These are phyloP conservation scores for Spiraea crenata DNA, from an alignment of 331 rosid species.

Conservation along the genomic window DNA sequence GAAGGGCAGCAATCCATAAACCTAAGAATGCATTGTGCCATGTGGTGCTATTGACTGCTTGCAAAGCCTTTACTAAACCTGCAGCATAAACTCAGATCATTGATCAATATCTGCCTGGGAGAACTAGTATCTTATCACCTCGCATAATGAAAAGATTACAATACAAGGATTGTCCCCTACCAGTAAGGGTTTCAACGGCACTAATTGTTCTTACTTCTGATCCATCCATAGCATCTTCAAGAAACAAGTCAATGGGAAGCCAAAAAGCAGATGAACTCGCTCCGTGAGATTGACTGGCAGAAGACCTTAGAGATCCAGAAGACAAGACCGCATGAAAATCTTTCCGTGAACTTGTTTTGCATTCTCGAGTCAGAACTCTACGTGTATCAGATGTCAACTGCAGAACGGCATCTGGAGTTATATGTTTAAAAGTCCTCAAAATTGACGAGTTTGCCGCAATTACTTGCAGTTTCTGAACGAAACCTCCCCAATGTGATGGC, in stretches of 20 bases:
- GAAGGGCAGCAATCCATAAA: constrained; percentile 84
- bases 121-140: constrained; percentile 12
- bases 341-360: constrained; percentile 49
- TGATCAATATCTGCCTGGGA: constrained; percentile 23
- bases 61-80: constrained; percentile 82
- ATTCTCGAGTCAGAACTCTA: constrained; percentile 42
- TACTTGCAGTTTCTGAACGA: constrained; percentile 48
- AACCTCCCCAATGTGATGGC: constrained; percentile 70
- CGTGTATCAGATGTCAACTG: constrained; percentile 47
- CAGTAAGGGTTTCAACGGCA: constrained; percentile 67
- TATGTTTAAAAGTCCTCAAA: constrained; percentile 55
- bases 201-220: constrained; percentile 58
- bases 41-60: constrained; percentile 58
- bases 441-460: constrained; percentile 59
- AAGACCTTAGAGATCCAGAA: constrained; percentile 48
- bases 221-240: constrained; percentile 92
- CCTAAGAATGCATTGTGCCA: constrained; percentile 89
- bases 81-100: constrained; percentile 35
- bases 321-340: constrained; percentile 62
- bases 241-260: constrained; percentile 92
- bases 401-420: constrained; percentile 57
- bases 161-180: constrained; percentile 38
- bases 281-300: constrained; percentile 55
- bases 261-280: constrained; percentile 66
- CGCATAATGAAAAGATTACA: background rate